phyloP scores from a whole-genome alignment of 768 basidiomycete species.

The Tricholoma saponaceum region DNA sequence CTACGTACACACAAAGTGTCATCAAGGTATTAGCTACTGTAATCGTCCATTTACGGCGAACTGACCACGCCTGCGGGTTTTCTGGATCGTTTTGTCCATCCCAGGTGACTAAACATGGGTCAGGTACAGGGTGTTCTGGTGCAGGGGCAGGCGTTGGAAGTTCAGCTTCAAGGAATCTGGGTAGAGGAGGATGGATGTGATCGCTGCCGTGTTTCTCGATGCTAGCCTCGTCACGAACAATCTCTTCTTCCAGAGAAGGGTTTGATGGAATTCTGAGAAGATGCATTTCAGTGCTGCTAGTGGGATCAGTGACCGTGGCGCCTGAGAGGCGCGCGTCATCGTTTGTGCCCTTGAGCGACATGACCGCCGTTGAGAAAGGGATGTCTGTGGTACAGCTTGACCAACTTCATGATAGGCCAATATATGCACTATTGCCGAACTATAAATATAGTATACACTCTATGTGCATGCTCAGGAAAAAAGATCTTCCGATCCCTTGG shows the following conservation, averaged over 20 bases:
- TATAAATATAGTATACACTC: too few species aligned
- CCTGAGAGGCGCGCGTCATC: not conserved
- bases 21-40: slow-evolving; percentile 40
- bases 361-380: not conserved
- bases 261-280: not conserved
- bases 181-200: slow-evolving; percentile 24
- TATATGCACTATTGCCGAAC: too few species aligned
- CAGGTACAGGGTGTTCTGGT: slow-evolving; percentile 3
- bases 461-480: too few species aligned
- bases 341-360: not conserved
- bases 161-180: slow-evolving; percentile 12
- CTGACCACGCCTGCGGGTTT: slow-evolving; percentile 56
- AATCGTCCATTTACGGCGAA: slow-evolving; percentile 41
- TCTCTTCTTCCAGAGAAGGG: slow-evolving; percentile 8
- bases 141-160: slow-evolving; percentile 11
- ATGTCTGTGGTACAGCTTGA: too few species aligned
- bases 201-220: slow-evolving; percentile 28
- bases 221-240: slow-evolving; percentile 21
- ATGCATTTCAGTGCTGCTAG: not conserved
- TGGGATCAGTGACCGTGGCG: not conserved
- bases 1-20: slow-evolving; percentile 54
- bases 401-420: too few species aligned
- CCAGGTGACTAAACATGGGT: slow-evolving; percentile 43
- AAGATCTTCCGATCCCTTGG: too few species aligned
- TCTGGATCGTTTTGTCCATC: slow-evolving; percentile 49